A percentile compares a stretch with the other conserved stretches of the same genome.
Conservation (phyloP, 176 grass and related monocot genomes). For the Triticum urartu region DNA sequence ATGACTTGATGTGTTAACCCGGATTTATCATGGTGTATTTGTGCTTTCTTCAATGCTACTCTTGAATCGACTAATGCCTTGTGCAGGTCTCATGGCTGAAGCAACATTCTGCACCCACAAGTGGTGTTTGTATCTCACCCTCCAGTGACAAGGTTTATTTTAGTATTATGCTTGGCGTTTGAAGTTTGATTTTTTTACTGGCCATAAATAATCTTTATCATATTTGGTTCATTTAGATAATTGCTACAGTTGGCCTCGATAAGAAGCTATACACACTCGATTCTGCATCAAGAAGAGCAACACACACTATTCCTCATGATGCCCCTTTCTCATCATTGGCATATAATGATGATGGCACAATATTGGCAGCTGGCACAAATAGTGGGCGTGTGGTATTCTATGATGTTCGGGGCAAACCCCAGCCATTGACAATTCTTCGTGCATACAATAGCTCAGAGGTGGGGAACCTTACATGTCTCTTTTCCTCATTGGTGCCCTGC, state of each 20-base stretch:
- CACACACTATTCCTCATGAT: constrained; percentile 77
- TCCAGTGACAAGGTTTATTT: constrained; percentile 87
- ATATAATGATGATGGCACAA: constrained; percentile 87
- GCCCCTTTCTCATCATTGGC: constrained; percentile 91
- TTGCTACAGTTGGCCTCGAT: constrained; percentile 89
- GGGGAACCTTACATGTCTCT: constrained; percentile 3
- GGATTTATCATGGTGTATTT: not conserved
- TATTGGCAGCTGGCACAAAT: constrained; percentile 90
- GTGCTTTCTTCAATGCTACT: constrained; percentile 8
- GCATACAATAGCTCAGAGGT: constrained; percentile 97
- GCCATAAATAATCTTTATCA: not conserved
- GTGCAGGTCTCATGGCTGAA: constrained; percentile 87
- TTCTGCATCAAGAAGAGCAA: constrained; percentile 67
- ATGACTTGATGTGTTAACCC: not conserved
- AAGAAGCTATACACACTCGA: constrained; percentile 89
- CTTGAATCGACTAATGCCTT: constrained; percentile 15
- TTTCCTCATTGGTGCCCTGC: constrained; percentile 14
- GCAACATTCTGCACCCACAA: constrained; percentile 96
- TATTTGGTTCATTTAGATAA: constrained; percentile 62
- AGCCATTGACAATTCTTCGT: constrained; percentile 85
- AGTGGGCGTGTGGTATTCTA: constrained; percentile 93
- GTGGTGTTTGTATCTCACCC: constrained; percentile 90
- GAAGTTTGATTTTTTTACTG: constrained; percentile 24
- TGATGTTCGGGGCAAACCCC: constrained; percentile 91
- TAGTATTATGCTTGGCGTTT: constrained; percentile 19